Percentiles rank a stretch among this genome's conserved stretches.
phyloP scores from a whole-genome alignment of 2,329 filamentous ascomycete genomes.

The Arachnopeziza araneosa region DNA sequence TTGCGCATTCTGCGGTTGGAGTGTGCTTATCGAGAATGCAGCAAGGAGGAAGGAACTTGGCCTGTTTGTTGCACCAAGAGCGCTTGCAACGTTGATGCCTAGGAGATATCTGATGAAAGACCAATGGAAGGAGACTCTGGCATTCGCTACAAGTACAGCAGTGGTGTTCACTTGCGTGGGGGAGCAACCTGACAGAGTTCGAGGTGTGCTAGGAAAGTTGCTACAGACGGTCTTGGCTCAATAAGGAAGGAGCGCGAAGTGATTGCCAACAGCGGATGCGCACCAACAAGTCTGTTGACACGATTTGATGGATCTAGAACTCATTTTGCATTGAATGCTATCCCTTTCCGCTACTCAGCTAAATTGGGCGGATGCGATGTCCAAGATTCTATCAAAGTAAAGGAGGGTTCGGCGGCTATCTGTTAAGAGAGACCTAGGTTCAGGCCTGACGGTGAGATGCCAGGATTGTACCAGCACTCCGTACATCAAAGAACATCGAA shows the following conservation, averaged over 20 bases:
- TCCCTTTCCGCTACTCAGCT: too few relatives aligned
- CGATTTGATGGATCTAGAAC: too few relatives aligned
- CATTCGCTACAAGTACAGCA: slow-evolving; percentile 63
- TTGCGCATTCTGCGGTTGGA: slow-evolving; percentile 75
- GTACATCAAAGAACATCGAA: too few relatives aligned
- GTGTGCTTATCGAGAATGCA: slow-evolving; percentile 65
- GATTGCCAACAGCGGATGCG: neutral
- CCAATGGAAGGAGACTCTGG: slow-evolving; percentile 61
- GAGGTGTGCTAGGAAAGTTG: slow-evolving; percentile 62
- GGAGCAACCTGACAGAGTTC: slow-evolving; percentile 57
- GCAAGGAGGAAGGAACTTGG: slow-evolving; percentile 67
- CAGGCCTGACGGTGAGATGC: too few relatives aligned
- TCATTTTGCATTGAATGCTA: too few relatives aligned
- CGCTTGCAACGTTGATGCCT: slow-evolving; percentile 68
- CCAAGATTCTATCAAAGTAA: too few relatives aligned
- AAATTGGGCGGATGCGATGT: too few relatives aligned
- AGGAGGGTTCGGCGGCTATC: too few relatives aligned
- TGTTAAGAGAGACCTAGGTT: too few relatives aligned
- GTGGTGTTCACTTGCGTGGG: slow-evolving; percentile 63
- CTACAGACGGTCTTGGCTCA: slow-evolving; percentile 31
- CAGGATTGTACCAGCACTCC: too few relatives aligned
- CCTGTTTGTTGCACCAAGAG: slow-evolving; percentile 75
- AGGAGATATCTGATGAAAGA: slow-evolving; percentile 57
- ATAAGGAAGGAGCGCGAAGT: neutral
- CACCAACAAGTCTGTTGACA: too few relatives aligned